Percentiles rank a stretch among this genome's conserved stretches.
Conservation (phyloP, 2,329 filamentous ascomycete genomes). For the Gnomoniopsis smithogilvyi region DNA sequence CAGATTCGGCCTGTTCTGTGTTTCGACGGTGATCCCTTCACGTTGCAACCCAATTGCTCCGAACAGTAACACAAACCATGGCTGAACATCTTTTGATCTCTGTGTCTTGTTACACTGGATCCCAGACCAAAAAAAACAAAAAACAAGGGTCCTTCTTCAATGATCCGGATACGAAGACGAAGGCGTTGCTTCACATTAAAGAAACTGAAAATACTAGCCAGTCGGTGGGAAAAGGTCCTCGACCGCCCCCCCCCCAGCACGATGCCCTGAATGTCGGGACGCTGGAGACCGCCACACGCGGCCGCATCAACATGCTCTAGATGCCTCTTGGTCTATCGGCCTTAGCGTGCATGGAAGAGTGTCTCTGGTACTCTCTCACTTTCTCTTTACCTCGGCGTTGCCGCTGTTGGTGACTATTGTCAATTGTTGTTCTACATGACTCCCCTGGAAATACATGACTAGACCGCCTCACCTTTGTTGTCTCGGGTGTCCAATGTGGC, state of each 20-base stretch:
- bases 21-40: background rate
- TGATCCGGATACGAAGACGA: constrained; percentile 7
- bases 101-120: constrained; percentile 1
- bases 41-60: constrained; percentile 8
- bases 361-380: constrained; percentile 7
- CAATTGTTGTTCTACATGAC: constrained; percentile 12
- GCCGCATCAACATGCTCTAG: constrained; percentile 10
- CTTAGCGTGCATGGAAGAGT: constrained; percentile 8
- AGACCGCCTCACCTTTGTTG: constrained; percentile 15
- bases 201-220: background rate
- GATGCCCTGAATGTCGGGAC: constrained; percentile 2
- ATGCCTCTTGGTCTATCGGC: background rate
- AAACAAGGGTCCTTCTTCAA: constrained; percentile 12
- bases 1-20: background rate
- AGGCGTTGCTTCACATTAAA: constrained; percentile 6
- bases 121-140: constrained; percentile 5
- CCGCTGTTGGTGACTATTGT: constrained; percentile 3
- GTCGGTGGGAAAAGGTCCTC: background rate
- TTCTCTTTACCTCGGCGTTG: constrained; percentile 10
- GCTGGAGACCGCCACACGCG: constrained; percentile 15
- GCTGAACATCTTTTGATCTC: constrained; percentile 3
- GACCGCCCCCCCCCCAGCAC: constrained; percentile 2
- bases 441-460: constrained; percentile 4
- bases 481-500: constrained; percentile 14
- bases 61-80: constrained; percentile 16